Evolutionary conservation across 176 grass and related monocot genomes (phyloP).

Genomic region (Triticum monococcum): DNA sequence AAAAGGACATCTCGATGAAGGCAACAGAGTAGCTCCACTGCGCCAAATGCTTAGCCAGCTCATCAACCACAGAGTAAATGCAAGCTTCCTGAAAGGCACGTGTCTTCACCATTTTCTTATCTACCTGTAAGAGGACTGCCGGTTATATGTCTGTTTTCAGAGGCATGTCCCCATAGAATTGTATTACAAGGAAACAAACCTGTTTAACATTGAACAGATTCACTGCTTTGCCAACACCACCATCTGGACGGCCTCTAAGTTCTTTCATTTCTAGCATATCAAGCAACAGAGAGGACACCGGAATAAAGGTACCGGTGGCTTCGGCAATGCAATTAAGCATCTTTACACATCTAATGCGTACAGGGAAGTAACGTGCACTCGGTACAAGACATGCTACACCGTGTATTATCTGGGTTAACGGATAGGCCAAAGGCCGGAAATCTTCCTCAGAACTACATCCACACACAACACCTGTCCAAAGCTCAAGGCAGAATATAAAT

Average conservation of each 20-base stretch:
- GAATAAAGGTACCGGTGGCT: conserved; percentile 74
- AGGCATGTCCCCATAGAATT: background rate
- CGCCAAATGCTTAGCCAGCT: conserved; percentile 81
- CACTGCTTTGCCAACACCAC: conserved; percentile 86
- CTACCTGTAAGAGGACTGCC: conserved; percentile 54
- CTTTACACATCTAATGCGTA: conserved; percentile 81
- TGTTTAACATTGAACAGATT: conserved; percentile 89
- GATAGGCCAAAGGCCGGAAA: conserved; percentile 86
- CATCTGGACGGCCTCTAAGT: conserved; percentile 61
- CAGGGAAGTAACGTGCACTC: conserved; percentile 74
- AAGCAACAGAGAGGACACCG: conserved; percentile 74
- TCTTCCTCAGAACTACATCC: conserved; percentile 57
- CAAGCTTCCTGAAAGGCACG: conserved; percentile 91
- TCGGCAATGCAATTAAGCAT: conserved; percentile 92
- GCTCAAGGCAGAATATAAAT: conserved; percentile 97
- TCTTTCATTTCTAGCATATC: conserved; percentile 99
- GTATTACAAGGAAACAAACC: conserved; percentile 43
- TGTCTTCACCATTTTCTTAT: conserved; percentile 95
- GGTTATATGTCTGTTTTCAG: conserved; percentile 34
- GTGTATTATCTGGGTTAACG: conserved; percentile 85
- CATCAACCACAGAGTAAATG: conserved; percentile 74
- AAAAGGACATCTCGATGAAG: conserved; percentile 82
- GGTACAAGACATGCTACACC: conserved; percentile 82
- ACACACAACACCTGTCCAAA: conserved; percentile 86
- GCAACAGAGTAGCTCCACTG: conserved; percentile 90